Evolutionary conservation across 148 eudicot genomes (phyloP), one percentile per base, ranked within the genome.

Genomic region (Arbutus unedo): DNA sequence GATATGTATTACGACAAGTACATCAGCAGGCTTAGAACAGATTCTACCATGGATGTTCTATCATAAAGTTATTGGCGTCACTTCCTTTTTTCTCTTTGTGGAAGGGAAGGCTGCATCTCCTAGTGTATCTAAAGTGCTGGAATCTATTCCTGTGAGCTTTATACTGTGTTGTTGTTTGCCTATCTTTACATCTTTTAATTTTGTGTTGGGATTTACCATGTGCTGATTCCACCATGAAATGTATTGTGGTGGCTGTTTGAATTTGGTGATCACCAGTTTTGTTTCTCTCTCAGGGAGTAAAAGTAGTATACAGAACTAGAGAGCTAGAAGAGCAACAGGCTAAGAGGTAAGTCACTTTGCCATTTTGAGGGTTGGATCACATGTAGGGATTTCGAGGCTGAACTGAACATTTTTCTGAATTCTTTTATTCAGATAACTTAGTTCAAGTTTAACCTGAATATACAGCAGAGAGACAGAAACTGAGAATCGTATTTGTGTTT

Each of bases 41-140:
- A 93, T 93, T 80, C 89, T 93, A 47, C 97, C 97, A 79, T 93
- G 97, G 97, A 93, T 93, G 92, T 93, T 84, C 84, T 93, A 84
- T 86, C 97, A 93, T 88, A 93, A 93, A 89, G 97, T 93, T 83
- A 91, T 93, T 80, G 98, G 97, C 62, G 95, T 95, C 47, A 86
- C 94, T 59, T 91, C 89, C 14, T 93, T 93, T 87, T 95, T 91
- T 84, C 92, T 95, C 14, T 95, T 93, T 87, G 98, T 95, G 60
- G 98, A 95, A 88, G 98, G 98, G 72, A 93, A 93, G 81, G 97
- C 98, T 85, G 98, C 98, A 79, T 86, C 95, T 83, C 88, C 97
- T 19, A 87, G 86, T 76, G 94, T 95, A 10, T 89, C 98, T 4
- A 91, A 87, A 90, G 97, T 93, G 80, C 89, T 95, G 87, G 94